These are phyloP conservation scores for Amesomyces nigricolor DNA, from an alignment of 2,329 filamentous ascomycete species.

Conservation along the genomic window DNA sequence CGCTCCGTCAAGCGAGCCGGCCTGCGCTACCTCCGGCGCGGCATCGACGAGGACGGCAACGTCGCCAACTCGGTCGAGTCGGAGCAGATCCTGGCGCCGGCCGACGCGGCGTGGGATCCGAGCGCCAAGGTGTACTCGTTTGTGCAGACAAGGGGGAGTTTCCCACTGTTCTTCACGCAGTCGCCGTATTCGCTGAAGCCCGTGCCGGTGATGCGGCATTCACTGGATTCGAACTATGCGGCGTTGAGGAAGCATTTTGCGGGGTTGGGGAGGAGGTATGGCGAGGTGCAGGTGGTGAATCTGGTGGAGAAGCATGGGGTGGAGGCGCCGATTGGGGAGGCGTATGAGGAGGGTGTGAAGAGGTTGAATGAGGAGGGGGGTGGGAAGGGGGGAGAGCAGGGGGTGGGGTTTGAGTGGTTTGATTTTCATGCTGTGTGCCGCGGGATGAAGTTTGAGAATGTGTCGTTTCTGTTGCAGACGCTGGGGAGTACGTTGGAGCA, in stretches of 20 bases:
- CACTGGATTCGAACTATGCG: slow-evolving; percentile 66
- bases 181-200: slow-evolving; percentile 92
- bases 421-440: slow-evolving; percentile 91
- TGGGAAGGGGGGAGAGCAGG: slow-evolving; percentile 36
- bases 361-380: slow-evolving; percentile 58
- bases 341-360: slow-evolving; percentile 65
- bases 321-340: slow-evolving; percentile 71
- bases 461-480: slow-evolving; percentile 68
- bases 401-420: slow-evolving; percentile 84
- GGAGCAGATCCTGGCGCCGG: slow-evolving; percentile 78
- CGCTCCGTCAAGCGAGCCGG: slow-evolving; percentile 82
- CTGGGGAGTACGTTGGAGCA: slow-evolving; percentile 62
- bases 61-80: slow-evolving; percentile 91
- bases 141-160: slow-evolving; percentile 81
- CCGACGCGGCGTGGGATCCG: slow-evolving; percentile 52
- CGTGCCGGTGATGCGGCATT: slow-evolving; percentile 74
- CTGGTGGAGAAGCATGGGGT: slow-evolving; percentile 84
- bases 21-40: slow-evolving; percentile 81
- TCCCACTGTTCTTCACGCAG: slow-evolving; percentile 92
- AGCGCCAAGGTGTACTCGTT: slow-evolving; percentile 69
- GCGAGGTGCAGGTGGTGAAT: slow-evolving; percentile 70
- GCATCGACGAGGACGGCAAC: slow-evolving; percentile 83
- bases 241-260: slow-evolving; percentile 79
- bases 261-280: slow-evolving; percentile 63
- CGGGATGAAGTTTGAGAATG: slow-evolving; percentile 97